Evolutionary conservation across 306 rosid species (phyloP), one percentile per base, ranked within the genome.

Genomic region (Rosa lucieae): DNA sequence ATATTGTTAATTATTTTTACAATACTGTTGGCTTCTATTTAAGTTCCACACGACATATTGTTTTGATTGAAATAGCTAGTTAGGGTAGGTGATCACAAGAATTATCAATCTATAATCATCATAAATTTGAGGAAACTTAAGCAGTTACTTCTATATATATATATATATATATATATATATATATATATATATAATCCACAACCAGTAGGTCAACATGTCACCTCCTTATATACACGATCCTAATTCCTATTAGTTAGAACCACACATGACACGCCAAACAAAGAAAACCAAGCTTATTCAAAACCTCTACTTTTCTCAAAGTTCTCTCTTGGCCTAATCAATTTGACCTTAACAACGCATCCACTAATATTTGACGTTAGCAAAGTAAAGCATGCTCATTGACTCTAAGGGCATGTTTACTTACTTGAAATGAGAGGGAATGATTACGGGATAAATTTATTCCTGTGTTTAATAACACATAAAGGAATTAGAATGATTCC

Each of bases 221-320:
- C 23, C 56, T 74, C 52, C 67, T 15, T 10, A 56, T 56, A 21
- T 20, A 8, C 15, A 20, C 10, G 29, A 9, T 58, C 65, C 32
- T 6, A 58, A 10, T n/a, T 58, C 32, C 35, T 40, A 73, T 6
- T 55, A n/a, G 49, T 73, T 51, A 52, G 47, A 52, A 72, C 39
- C 20, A n/a, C 47, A 18, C 76, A n/a, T 37, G 29, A 26, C 78
- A 74, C 35, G 53, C 40, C 21, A 11, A 37, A 55, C 14, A 56
- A 74, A 39, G 21, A 29, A 20, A 53, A 56, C 32, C 67, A 55
- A 40, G 78, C 68, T 40, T 20, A 26, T 12, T 52, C 37, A 39
- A 40, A 53, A 49, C 65, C 77, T 18, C 48, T 37, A 53, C 77
- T 37, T 73, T 39, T 39, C 32, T 59, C 39, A 73, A 55, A 40